phyloP scores from a whole-genome alignment of 345 rosid species.

The Citrus australasica region DNA sequence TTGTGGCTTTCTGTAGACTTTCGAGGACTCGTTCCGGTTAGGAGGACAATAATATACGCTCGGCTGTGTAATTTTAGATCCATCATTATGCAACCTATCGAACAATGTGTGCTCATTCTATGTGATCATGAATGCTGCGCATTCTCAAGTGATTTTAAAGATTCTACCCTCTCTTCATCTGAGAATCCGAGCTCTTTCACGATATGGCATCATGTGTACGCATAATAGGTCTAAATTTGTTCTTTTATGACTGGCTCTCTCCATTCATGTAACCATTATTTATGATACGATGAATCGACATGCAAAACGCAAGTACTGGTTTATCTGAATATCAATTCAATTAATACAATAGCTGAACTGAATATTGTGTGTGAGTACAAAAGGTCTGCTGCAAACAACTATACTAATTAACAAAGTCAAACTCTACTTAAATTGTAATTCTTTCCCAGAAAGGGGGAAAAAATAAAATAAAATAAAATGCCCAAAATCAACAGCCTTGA shows the following conservation, averaged over 20 bases:
- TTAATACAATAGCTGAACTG: slow-evolving; percentile 5
- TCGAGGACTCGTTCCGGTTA: background rate
- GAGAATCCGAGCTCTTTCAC: background rate
- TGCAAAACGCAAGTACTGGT: too few species aligned
- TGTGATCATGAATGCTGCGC: too few species aligned
- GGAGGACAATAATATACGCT: background rate
- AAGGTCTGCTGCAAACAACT: background rate
- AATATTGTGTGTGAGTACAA: background rate
- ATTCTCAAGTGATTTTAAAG: too few species aligned
- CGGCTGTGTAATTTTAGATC: background rate
- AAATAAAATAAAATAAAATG: background rate
- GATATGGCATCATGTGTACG: background rate
- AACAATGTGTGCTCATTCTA: too few species aligned
- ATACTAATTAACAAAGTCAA: background rate
- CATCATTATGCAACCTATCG: background rate
- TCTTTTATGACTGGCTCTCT: too few species aligned
- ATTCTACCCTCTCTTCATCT: background rate
- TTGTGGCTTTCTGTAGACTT: background rate
- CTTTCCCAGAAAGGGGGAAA: background rate
- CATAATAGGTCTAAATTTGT: background rate
- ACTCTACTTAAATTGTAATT: background rate
- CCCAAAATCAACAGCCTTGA: slow-evolving; percentile 7
- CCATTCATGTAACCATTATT: too few species aligned
- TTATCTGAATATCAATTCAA: background rate
- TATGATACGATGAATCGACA: background rate